Evolutionary conservation across 1,284 basidiomycete species (phyloP).

Genomic region (Mrakiaceae sp.): DNA sequence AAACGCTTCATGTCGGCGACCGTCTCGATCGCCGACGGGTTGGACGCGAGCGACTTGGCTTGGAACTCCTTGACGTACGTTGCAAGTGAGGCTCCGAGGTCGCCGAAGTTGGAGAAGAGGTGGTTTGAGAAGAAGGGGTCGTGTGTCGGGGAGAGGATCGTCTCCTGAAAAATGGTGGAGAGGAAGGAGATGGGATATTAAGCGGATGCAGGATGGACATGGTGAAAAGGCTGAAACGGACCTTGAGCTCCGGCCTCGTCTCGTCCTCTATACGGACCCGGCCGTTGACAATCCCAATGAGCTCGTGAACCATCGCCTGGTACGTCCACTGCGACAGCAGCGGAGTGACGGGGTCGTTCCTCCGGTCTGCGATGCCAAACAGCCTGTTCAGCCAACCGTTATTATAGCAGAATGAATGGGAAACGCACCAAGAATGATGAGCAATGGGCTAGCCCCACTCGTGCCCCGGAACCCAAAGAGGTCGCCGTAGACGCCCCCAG

Average conservation of each 20-base stretch:
- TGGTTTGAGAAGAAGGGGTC: conserved; percentile 93
- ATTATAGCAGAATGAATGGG: neutral
- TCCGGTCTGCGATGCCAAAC: conserved; percentile 48
- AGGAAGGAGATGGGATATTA: neutral
- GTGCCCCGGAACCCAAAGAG: conserved; percentile 44
- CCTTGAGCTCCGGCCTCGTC: conserved; percentile 72
- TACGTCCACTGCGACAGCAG: conserved; percentile 99
- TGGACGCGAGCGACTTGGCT: conserved; percentile 55
- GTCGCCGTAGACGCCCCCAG: conserved; percentile 30
- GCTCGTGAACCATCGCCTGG: conserved; percentile 98
- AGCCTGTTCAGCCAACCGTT: neutral
- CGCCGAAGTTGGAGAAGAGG: conserved; percentile 89
- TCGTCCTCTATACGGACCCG: conserved; percentile 81
- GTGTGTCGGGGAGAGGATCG: conserved; percentile 81
- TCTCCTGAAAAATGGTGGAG: conserved; percentile 50
- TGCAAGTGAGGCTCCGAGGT: conserved; percentile 85
- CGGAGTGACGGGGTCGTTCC: conserved; percentile 96
- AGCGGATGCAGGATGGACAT: neutral
- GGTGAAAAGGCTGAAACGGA: conserved; percentile 32
- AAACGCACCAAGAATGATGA: conserved; percentile 39
- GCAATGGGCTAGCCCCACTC: conserved; percentile 40
- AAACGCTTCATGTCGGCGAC: conserved; percentile 96
- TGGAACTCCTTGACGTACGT: conserved; percentile 93
- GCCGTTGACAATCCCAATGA: conserved; percentile 87
- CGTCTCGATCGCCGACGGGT: conserved; percentile 78